Base-by-base conservation (phyloP, 805 yeast species). In the Yamadazyma endophytica region DNA sequence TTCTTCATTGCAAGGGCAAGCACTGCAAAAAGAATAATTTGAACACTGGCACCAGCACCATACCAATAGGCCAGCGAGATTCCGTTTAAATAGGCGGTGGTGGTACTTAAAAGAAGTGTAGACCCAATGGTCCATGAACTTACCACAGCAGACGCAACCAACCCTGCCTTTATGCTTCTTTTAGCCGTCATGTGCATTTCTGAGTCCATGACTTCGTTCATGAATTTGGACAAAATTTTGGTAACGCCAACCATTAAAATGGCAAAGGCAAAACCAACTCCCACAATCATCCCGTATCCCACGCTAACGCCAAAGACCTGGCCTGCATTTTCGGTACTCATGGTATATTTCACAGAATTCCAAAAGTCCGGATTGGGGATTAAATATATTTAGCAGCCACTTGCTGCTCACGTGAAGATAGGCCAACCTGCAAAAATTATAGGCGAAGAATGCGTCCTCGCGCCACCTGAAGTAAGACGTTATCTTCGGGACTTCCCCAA, bases 91-190 rank as follows among this genome's bases (percentile, higher is more conserved):
- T 38, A 38, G 2, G 39, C 26, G 2, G 31, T 21, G 2, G 39
- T 35, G 26, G 35, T 29, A 14, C 32, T 25, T 9, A 37, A 25
- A 1, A 24, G 65, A 14, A 69, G 44, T 2, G 73, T 68, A n/a
- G 66, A 63, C 5, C 69, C 64, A 70, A 72, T 39, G 57, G 68
- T 64, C 75, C 75, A 70, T 17, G 60, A 47, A 15, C 63, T 53
- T 4, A 68, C 65, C 22, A 66, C 64, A 5, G 68, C 68, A 17
- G 62, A 57, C 12, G 64, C 58, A 28, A 65, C 54, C 11, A 68
- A 35, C 24, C 70, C 70, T 7, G 64, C 47, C 18, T 64, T 33
- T 28, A 67, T 59, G 29, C 55, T 52, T 51, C 73, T 56, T 13
- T 64, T 59, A 2, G 73, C 71, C 3, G 72, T 64, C 13, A 67